Percentiles rank a stretch among this genome's conserved stretches.
Conservation (phyloP, 257 asterid species). For the Solanum dulcamara region DNA sequence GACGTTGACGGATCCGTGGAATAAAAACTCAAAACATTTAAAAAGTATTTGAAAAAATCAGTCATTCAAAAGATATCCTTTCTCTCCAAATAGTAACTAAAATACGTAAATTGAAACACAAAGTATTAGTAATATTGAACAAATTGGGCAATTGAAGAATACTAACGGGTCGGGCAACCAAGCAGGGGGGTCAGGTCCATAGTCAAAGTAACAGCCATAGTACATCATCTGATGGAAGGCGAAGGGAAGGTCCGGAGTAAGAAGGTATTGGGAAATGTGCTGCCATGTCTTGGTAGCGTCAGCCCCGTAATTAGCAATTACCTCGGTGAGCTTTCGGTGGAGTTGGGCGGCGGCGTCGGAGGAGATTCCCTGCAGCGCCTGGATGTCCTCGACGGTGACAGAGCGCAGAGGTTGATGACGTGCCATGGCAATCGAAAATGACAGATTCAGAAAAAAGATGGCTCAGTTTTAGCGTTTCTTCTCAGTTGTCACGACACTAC, state of each 20-base stretch:
- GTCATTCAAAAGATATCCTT: neutral
- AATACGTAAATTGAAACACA: neutral
- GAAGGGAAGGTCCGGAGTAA: slow-evolving; percentile 68
- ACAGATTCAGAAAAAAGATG: neutral
- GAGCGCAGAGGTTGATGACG: slow-evolving; percentile 29
- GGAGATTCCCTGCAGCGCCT: slow-evolving; percentile 29
- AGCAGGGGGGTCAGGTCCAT: slow-evolving; percentile 81
- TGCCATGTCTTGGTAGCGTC: slow-evolving; percentile 66
- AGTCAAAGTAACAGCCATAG: slow-evolving; percentile 78
- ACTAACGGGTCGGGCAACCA: slow-evolving; percentile 75
- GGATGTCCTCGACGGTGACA: slow-evolving; percentile 45
- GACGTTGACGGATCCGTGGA: too few species aligned
- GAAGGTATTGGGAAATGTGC: slow-evolving; percentile 44
- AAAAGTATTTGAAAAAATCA: neutral
- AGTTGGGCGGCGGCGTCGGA: slow-evolving; percentile 30
- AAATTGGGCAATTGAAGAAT: neutral
- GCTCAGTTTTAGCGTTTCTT: neutral
- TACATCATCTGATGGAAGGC: slow-evolving; percentile 78
- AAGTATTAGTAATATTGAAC: neutral
- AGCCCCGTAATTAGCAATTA: slow-evolving; percentile 32
- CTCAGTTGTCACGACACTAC: too few species aligned
- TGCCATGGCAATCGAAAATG: slow-evolving; percentile 14
- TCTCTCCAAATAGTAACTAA: too few species aligned
- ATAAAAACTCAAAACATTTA: neutral
- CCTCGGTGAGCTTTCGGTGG: slow-evolving; percentile 37